phyloP scores from a whole-genome alignment of 192 early-diverging fungal species.

The Gonapodya prolifera region DNA sequence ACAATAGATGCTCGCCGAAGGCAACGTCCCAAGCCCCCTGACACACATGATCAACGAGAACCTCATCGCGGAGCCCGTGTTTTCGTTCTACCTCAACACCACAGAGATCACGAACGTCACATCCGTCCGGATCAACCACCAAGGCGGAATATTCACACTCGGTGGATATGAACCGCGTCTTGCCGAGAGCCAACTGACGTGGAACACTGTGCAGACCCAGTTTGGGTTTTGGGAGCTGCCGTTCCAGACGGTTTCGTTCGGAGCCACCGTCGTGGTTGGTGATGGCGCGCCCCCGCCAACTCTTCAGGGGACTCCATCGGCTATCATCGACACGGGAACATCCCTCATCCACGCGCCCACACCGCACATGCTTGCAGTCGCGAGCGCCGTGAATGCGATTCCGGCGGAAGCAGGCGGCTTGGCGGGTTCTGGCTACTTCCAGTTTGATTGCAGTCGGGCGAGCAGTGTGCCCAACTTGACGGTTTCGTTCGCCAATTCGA shows the following conservation, averaged over 20 bases:
- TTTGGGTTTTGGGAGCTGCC: not conserved
- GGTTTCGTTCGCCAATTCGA: not conserved
- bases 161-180: not conserved
- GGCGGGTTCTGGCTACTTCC: not conserved
- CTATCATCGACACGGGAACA: not conserved
- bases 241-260: not conserved
- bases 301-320: not conserved
- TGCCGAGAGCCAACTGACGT: not conserved
- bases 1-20: not conserved
- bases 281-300: too few relatives aligned
- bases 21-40: not conserved
- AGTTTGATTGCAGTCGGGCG: not conserved
- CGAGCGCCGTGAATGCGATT: not conserved
- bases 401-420: not conserved
- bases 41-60: not conserved
- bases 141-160: not conserved
- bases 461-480: not conserved
- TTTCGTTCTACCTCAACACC: not conserved
- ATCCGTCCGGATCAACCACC: not conserved
- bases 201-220: not conserved
- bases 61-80: not conserved
- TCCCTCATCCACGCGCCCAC: not conserved
- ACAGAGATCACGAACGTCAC: not conserved
- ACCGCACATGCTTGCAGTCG: not conserved
- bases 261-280: not conserved